Conservation (phyloP, 148 eudicot genomes). For the Fagopyrum homotropicum region DNA sequence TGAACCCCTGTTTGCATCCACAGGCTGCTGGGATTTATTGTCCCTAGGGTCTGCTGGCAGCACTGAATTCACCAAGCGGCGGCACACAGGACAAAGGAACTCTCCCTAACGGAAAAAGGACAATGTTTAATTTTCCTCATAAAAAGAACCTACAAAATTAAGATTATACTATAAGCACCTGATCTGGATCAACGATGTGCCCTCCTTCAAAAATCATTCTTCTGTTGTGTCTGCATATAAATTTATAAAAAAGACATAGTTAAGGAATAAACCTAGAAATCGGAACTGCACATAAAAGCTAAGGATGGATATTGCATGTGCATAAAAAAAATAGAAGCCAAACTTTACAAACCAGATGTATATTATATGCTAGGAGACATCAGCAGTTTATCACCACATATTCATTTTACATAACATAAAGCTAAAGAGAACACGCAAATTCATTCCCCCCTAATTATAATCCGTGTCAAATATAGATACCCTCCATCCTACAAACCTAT, state of each 20-base stretch:
- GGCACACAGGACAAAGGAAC: slow-evolving; percentile 94
- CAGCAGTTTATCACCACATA: background rate
- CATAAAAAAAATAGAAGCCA: background rate
- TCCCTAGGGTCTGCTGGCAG: slow-evolving; percentile 58
- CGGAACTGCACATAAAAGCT: slow-evolving; percentile 1
- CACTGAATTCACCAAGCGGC: slow-evolving; percentile 82
- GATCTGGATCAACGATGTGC: slow-evolving; percentile 83
- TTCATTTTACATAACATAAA: background rate
- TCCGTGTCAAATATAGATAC: background rate
- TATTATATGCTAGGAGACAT: background rate
- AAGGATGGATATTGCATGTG: background rate
- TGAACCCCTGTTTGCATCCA: slow-evolving; percentile 1
- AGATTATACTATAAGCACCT: slow-evolving; percentile 36
- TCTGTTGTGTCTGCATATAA: slow-evolving; percentile 46
- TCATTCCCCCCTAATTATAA: background rate
- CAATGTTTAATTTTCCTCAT: background rate
- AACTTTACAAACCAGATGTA: background rate
- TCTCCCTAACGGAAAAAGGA: slow-evolving; percentile 57
- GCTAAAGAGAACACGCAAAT: background rate
- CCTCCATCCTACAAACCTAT: background rate
- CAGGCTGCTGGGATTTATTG: slow-evolving; percentile 15
- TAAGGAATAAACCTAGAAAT: background rate
- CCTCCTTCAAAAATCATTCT: slow-evolving; percentile 86
- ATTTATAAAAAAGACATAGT: slow-evolving; percentile 1
- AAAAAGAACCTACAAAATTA: slow-evolving; percentile 5